Evolutionary conservation across 441 rosid species (phyloP), one percentile per base, ranked within the genome.

Genomic region (Arabidopsis hybrid): DNA sequence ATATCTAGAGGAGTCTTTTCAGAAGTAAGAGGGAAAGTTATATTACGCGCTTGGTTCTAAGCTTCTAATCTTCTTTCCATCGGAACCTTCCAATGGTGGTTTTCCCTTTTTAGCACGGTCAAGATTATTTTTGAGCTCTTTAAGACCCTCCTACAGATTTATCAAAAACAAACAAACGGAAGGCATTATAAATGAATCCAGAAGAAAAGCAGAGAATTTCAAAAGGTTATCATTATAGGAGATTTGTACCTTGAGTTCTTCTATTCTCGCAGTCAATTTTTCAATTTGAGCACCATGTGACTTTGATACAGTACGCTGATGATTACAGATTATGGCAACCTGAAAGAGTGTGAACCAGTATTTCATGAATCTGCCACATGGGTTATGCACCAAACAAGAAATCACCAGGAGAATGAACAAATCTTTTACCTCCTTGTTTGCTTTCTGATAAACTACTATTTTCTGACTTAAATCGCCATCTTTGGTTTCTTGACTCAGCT

Each of bases 241-340:
- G 31, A 26, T 26, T 16, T 57, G 51, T 81, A 93, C 99, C 95
- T 81, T 85, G 13, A 92, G 88, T 74, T 90, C 97, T 63, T 88
- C 85, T 55, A 96, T 74, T 84, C 91, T 93, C 78, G 80, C 92
- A 29, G 80, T 79, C 90, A 96, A 80, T 76, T 57, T 96, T 61
- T 87, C 78, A 87, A 96, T 90, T 83, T 96, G 99, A 12, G 95
- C 82, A 11, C 73, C 80, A 50, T 96, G 99, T 45, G 94, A 71
- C 85, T 92, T 96, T 26, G 99, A 92, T 69, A 93, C 81, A 69
- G 85, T 85, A 55, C 98, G 95, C 60, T 96, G 99, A 84, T 96
- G 99, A 79, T 96, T 96, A 87, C 99, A 96, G 61, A 96, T 96
- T 74, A 96, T 89, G 29, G 99, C 99, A 70, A 96, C 98, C 99